Evolutionary conservation across 2,329 filamentous ascomycete species (phyloP).

Genomic region (Colletotrichum graminicola): DNA sequence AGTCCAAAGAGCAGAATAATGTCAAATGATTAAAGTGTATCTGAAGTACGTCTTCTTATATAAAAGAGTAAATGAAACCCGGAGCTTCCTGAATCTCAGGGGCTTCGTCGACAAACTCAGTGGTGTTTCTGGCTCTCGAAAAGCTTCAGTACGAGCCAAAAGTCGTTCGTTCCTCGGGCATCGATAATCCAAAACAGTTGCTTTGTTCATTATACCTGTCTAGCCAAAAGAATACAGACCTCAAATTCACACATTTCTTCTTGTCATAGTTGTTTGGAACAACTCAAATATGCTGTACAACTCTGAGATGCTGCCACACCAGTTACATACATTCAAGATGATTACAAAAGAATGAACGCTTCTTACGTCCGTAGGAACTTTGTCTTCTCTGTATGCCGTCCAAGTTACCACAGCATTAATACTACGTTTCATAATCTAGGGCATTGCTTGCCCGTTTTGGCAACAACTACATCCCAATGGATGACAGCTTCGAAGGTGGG

Average conservation of each 20-base stretch:
- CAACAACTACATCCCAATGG: background rate
- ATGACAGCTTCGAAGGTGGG: background rate
- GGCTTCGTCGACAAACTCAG: too few species aligned
- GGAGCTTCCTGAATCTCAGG: too few species aligned
- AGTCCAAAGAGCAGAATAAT: too few species aligned
- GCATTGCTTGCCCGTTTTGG: too few species aligned
- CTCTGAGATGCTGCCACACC: background rate
- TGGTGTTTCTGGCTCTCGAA: too few species aligned
- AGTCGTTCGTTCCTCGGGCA: background rate
- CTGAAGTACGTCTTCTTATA: too few species aligned
- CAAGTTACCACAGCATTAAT: too few species aligned
- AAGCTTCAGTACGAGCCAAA: background rate
- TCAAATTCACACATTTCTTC: background rate
- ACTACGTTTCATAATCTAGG: background rate
- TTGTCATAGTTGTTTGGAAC: background rate
- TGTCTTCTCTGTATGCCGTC: too few species aligned
- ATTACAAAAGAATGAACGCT: background rate
- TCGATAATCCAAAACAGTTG: background rate
- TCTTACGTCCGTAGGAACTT: too few species aligned
- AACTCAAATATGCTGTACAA: background rate
- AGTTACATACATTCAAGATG: background rate
- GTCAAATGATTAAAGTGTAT: too few species aligned
- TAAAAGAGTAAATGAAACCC: too few species aligned
- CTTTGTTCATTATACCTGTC: background rate
- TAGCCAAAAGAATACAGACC: background rate